Evolutionary conservation across 805 yeast species (phyloP).

Genomic region (Wickerhamiella lipophila): DNA sequence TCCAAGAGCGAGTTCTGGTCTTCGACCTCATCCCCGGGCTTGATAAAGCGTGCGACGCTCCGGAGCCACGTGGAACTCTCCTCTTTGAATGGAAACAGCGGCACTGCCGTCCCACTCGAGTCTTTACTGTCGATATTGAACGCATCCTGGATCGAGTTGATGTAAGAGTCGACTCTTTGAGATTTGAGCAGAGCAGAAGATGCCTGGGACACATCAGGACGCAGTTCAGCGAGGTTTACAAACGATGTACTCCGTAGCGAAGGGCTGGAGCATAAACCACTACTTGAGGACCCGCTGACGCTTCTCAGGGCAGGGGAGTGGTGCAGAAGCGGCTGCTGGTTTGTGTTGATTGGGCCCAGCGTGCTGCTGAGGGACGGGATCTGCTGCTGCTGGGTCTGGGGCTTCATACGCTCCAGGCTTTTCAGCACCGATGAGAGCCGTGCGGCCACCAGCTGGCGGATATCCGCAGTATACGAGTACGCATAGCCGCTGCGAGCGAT

Average conservation of each 20-base stretch:
- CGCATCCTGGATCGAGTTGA: slow-evolving; percentile 5
- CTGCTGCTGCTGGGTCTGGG: not conserved
- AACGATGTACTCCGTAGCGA: not conserved
- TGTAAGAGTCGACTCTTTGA: slow-evolving; percentile 2
- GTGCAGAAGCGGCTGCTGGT: slow-evolving; percentile 1
- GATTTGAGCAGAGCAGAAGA: not conserved
- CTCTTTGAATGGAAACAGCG: slow-evolving; percentile 4
- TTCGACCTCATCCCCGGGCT: not conserved
- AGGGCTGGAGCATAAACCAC: slow-evolving; percentile 10
- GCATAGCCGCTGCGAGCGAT: slow-evolving; percentile 11
- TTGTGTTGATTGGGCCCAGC: slow-evolving; percentile 9
- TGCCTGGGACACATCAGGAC: slow-evolving; percentile 5
- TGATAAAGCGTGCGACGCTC: not conserved
- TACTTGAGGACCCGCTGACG: not conserved
- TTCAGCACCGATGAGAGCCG: slow-evolving; percentile 19
- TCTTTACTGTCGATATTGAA: not conserved
- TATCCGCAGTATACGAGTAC: slow-evolving; percentile 18
- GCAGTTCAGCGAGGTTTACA: not conserved
- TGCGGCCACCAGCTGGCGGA: slow-evolving; percentile 16
- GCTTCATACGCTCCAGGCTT: slow-evolving; percentile 11
- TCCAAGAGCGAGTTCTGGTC: slow-evolving; percentile 18
- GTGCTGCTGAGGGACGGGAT: slow-evolving; percentile 11
- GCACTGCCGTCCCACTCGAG: slow-evolving; percentile 4
- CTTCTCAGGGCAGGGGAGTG: slow-evolving; percentile 6
- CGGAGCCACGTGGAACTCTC: slow-evolving; percentile 1